phyloP scores from a whole-genome alignment of 1,284 basidiomycete genomes.

The Boletus coffeatus region DNA sequence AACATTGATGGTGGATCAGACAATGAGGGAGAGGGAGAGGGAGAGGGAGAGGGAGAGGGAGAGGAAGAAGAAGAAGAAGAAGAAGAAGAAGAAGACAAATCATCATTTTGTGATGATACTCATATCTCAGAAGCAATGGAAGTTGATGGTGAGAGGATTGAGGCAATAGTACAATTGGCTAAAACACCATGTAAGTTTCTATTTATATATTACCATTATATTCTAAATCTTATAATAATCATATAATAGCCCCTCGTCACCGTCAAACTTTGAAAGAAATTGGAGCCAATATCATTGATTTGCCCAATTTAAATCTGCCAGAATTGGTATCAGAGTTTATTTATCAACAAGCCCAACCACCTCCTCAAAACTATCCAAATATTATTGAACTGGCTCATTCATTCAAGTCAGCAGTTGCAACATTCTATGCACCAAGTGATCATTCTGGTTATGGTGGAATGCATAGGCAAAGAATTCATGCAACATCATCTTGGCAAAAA shows the following conservation, averaged over 20 bases:
- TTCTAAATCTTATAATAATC: background rate
- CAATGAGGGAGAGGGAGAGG: background rate
- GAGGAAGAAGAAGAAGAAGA: background rate
- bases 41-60: background rate
- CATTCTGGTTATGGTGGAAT: background rate
- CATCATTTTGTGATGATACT: background rate
- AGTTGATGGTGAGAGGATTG: background rate
- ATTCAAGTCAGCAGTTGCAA: background rate
- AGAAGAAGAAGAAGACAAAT: background rate
- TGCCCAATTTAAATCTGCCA: background rate
- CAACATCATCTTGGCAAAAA: background rate
- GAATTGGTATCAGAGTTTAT: background rate
- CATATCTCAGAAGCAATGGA: background rate
- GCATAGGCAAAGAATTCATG: background rate
- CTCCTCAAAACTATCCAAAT: background rate
- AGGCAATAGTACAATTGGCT: background rate
- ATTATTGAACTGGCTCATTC: background rate
- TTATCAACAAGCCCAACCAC: background rate
- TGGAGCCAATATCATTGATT: background rate
- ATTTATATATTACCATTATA: background rate
- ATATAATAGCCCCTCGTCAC: background rate
- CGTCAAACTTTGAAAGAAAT: background rate
- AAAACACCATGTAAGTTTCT: background rate
- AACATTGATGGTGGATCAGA: too few species aligned
- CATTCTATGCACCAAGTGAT: background rate